A percentile compares a stretch with the other conserved stretches of the same genome.
Conservation (phyloP, 1,284 basidiomycete genomes). For the Cutaneotrichosporon cutaneum region DNA sequence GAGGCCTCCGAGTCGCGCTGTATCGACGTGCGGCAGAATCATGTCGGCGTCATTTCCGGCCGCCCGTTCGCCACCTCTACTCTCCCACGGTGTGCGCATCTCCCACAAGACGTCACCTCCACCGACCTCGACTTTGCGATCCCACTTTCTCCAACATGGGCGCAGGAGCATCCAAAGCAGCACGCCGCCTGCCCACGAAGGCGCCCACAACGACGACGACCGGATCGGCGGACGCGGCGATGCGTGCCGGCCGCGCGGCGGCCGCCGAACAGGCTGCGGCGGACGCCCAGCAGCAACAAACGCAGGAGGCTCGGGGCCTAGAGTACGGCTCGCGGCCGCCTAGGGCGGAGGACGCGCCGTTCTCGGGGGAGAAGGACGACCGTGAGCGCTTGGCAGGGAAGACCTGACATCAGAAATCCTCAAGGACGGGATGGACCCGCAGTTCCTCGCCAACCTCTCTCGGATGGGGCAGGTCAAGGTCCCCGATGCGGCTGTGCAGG, state of each 20-base stretch:
- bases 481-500: conserved; percentile 59
- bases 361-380: conserved; percentile 50
- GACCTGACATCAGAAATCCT: conserved; percentile 59
- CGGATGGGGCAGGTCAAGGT: conserved; percentile 70
- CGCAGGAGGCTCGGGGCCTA: neutral
- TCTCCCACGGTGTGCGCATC: neutral
- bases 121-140: neutral
- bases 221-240: conserved; percentile 10
- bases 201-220: conserved; percentile 7
- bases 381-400: conserved; percentile 31
- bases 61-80: neutral
- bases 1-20: too few species aligned
- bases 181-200: conserved; percentile 63
- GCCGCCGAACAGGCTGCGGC: conserved; percentile 18
- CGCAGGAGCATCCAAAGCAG: conserved; percentile 64
- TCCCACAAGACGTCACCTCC: neutral
- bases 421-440: conserved; percentile 68
- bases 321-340: conserved; percentile 13
- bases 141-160: conserved; percentile 59
- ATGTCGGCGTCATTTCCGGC: too few species aligned
- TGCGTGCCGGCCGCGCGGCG: conserved; percentile 10
- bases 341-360: conserved; percentile 15
- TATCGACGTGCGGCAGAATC: too few species aligned
- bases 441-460: conserved; percentile 69
- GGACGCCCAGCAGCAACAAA: neutral